Evolutionary conservation across 2,329 filamentous ascomycete genomes (phyloP).

Genomic region (Aureobasidium lini): DNA sequence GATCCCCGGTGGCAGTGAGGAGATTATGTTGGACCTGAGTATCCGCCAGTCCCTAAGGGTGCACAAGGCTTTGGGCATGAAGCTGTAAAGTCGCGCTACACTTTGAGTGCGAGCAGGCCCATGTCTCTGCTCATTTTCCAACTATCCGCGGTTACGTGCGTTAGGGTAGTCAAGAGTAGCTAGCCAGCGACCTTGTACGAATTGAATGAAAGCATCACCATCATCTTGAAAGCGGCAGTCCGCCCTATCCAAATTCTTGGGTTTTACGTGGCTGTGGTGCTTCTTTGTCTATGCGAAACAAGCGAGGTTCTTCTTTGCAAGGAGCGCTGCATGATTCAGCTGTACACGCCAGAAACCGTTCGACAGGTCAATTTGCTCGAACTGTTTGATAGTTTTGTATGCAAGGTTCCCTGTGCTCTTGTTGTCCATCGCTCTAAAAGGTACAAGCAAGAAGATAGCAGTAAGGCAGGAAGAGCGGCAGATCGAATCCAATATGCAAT

Average conservation of each 20-base stretch:
- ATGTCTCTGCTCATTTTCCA: not conserved
- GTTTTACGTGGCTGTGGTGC: not conserved
- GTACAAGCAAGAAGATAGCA: no score
- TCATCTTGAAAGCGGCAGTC: not conserved
- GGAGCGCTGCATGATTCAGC: not conserved
- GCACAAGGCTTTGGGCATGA: slow-evolving; percentile 89
- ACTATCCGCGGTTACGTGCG: not conserved
- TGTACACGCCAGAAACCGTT: not conserved
- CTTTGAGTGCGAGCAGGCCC: not conserved
- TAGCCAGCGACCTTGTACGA: not conserved
- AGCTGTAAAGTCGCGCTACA: slow-evolving; percentile 54
- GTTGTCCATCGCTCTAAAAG: no score
- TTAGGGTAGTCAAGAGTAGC: not conserved
- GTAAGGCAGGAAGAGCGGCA: not conserved
- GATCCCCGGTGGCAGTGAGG: slow-evolving; percentile 85
- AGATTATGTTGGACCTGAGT: slow-evolving; percentile 97
- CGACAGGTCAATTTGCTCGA: not conserved
- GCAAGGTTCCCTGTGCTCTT: not conserved
- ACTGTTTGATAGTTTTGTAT: not conserved
- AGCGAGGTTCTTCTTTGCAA: not conserved
- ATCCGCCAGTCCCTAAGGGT: slow-evolving; percentile 87
- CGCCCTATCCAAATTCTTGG: not conserved
- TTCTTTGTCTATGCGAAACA: not conserved
- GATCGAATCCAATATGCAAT: not conserved
- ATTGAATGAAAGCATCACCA: not conserved